Evolutionary conservation across 1,284 basidiomycete species (phyloP), one percentile per base, ranked within the genome.

Genomic region (Sutorius eximius): DNA sequence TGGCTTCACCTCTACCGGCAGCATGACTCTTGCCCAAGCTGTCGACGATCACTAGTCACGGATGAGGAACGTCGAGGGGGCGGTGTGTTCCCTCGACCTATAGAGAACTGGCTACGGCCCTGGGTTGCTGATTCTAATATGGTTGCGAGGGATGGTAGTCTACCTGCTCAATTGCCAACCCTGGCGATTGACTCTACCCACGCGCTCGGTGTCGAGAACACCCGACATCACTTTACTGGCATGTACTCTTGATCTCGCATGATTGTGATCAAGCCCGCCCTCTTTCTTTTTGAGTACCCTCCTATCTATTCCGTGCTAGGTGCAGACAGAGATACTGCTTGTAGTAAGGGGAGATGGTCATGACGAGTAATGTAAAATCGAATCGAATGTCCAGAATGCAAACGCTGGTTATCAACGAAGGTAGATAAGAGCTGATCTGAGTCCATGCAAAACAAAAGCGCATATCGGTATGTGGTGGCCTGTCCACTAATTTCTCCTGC

Each of bases 1-100:
- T 12, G 20, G 13, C 32, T 62, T 62, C 30, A 59, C 51, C 58
- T 29, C 44, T 52, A 12, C 47, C 33, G 18, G 32, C 54, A 87
- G 85, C 80, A 85, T 56, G 75, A 79, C 51, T 79, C 84, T 1
- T 87, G 85, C 63, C 85, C 85, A 10, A 77, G 80, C 58, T 87
- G 85, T 67, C 82, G 86, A 53, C 74, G 71, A 29, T 68, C 74
- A 18, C 71, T 86, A 13, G 57, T 80, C 24, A 32, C 59, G 13
- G 52, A 57, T 15, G 53, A 55, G 22, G 58, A 59, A 32, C 63
- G 56, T 52, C 57, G 43, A 13, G 62, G 60, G 8, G 52, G 45
- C 8, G 11, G 22, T 20, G 32, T 43, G 45, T 36, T 36, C 22
- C 15, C 56, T 20, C 52, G 48, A 16, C 27, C 49, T 9, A 40